Base-by-base conservation (phyloP, 2,329 filamentous ascomycete genomes). In the Fusarium citri region DNA sequence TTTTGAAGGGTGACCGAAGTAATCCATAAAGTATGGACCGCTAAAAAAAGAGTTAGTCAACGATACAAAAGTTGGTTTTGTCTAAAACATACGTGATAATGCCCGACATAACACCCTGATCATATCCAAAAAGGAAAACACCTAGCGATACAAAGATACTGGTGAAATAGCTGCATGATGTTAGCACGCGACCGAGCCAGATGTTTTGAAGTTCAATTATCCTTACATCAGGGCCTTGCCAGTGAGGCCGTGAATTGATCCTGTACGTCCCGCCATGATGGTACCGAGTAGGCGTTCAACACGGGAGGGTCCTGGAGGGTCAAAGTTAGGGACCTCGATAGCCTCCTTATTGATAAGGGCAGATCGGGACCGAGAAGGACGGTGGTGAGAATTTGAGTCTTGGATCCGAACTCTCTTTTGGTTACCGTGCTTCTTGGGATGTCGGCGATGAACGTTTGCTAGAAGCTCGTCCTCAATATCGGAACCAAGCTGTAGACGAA, bases 211-310 rank as follows among this genome's bases (percentile, higher is more conserved):
- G 6, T 28, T 30, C 23, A 7, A 48, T 55, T 8, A 12, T 47
- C 79, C 85, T 66, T 88, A 98, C 91, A 99, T 88, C 77, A 99
- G 86, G 82, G 95, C 91, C 85, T 97, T 97, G 83, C 96, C 96
- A 76, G 97, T 97, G 75, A 99, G 88, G 85, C 96, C 96, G 83
- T 96, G 92, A 76, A 94, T 91, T 78, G 92, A 90, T 78, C 88
- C 85, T 73, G 90, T 87, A 71, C 92, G 90, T 78, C 90, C 90
- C 73, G 94, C 90, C 94, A 99, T 98, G 87, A 97, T 91, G 84
- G 86, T 81, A 74, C 92, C 93, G 75, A 98, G 82, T 72, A 92
- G 80, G 77, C 89, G 91, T 80, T 94, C 89, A 69, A 84, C 87
- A 75, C 86, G 87, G 56, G 88, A 87, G 67, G 94, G 89, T 66